Percentiles rank a stretch among this genome's conserved stretches.
These are phyloP conservation scores for Fusarium sp. DNA, from an alignment of 2,329 filamentous ascomycete genomes.

Conservation along the genomic window DNA sequence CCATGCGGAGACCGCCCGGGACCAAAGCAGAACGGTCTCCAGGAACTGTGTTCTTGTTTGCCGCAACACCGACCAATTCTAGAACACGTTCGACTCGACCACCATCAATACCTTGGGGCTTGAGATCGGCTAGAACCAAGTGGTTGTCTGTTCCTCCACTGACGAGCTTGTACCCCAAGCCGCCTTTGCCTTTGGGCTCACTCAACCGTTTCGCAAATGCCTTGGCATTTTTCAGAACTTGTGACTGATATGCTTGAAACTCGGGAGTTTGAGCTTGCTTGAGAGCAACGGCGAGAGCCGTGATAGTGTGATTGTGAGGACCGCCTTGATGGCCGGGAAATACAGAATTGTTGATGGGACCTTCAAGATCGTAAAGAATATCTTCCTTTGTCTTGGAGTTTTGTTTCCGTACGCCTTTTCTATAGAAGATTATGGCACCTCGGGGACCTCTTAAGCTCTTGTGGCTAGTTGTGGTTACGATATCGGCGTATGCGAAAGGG, in stretches of 20 bases:
- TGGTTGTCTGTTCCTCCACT: slow-evolving; percentile 98
- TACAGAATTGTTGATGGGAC: slow-evolving; percentile 93
- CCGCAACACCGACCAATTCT: slow-evolving; percentile 94
- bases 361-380: slow-evolving; percentile 89
- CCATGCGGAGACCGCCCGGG: slow-evolving; percentile 92
- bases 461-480: slow-evolving; percentile 98
- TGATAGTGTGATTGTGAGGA: slow-evolving; percentile 99
- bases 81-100: slow-evolving; percentile 90
- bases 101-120: slow-evolving; percentile 88
- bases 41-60: slow-evolving; percentile 99
- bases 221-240: slow-evolving; percentile 91
- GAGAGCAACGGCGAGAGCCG: slow-evolving; percentile 91
- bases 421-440: slow-evolving; percentile 98
- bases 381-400: slow-evolving; percentile 90
- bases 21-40: slow-evolving; percentile 94
- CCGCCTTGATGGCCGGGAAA: slow-evolving; percentile 99
- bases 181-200: slow-evolving; percentile 78
- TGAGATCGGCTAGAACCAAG: slow-evolving; percentile 91
- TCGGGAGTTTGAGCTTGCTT: slow-evolving; percentile 92
- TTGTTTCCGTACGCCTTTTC: slow-evolving; percentile 86
- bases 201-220: slow-evolving; percentile 80
- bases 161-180: slow-evolving; percentile 88
- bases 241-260: slow-evolving; percentile 92
- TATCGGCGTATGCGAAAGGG: slow-evolving; percentile 90
- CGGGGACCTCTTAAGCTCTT: slow-evolving; percentile 96